Evolutionary conservation across 2,329 filamentous ascomycete species (phyloP).

Genomic region (Exophiala viscosa): DNA sequence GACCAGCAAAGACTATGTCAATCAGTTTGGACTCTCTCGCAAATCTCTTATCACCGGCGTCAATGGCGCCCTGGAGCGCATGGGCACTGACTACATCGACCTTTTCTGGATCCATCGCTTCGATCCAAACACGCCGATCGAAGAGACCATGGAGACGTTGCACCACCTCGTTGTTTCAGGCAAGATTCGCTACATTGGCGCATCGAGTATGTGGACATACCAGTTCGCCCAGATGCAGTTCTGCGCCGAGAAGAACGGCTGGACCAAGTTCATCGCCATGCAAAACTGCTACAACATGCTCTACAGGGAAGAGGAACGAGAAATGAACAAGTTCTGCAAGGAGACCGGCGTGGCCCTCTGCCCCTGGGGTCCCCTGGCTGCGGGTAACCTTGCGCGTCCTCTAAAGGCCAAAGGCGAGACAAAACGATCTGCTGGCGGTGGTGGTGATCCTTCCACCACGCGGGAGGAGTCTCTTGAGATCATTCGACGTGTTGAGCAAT

Average conservation of each 20-base stretch:
- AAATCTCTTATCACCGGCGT: conserved; percentile 61
- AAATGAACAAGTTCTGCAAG: conserved; percentile 40
- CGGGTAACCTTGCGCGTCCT: conserved; percentile 29
- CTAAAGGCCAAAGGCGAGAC: conserved; percentile 4
- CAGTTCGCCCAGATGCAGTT: conserved; percentile 45
- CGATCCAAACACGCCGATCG: conserved; percentile 50
- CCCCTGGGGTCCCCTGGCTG: conserved; percentile 30
- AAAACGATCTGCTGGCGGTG: conserved; percentile 5
- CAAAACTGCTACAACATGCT: conserved; percentile 50
- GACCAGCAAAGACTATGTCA: conserved; percentile 48
- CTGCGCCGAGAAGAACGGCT: conserved; percentile 45
- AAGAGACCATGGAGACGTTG: conserved; percentile 42
- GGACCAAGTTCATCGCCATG: conserved; percentile 52
- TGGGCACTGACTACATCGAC: conserved; percentile 48
- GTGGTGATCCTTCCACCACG: conserved; percentile 25
- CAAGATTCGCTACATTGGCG: conserved; percentile 41
- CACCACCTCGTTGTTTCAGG: conserved; percentile 36
- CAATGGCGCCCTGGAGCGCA: conserved; percentile 43
- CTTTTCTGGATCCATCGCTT: conserved; percentile 51
- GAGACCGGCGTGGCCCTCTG: conserved; percentile 38
- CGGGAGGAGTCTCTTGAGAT: conserved; percentile 42
- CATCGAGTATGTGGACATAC: conserved; percentile 34
- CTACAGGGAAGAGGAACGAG: conserved; percentile 47
- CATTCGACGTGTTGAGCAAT: conserved; percentile 42
- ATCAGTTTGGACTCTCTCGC: conserved; percentile 46